These are phyloP conservation scores for Draba incana DNA, from an alignment of 345 rosid genomes.

Conservation along the genomic window DNA sequence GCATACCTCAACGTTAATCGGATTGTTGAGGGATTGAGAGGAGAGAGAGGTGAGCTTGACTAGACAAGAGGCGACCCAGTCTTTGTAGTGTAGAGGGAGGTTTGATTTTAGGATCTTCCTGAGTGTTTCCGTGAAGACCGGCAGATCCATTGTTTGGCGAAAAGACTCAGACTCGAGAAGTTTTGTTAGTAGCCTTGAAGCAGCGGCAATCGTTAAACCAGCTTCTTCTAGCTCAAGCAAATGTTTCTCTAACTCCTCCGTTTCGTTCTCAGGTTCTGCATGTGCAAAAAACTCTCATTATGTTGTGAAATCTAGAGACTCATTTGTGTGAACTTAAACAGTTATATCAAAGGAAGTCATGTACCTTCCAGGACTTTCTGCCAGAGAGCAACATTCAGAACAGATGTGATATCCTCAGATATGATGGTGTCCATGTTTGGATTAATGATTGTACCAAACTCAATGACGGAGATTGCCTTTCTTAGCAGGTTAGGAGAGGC, in stretches of 20 bases:
- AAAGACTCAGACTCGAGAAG: conserved; percentile 72
- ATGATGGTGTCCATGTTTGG: conserved; percentile 52
- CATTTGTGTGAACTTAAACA: background rate
- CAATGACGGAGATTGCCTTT: conserved; percentile 71
- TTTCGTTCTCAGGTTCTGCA: conserved; percentile 54
- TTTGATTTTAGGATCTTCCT: conserved; percentile 42
- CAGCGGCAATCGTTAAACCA: conserved; percentile 66
- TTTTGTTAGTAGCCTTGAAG: conserved; percentile 70
- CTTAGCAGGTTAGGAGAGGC: conserved; percentile 62
- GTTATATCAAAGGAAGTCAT: background rate
- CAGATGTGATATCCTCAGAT: conserved; percentile 56
- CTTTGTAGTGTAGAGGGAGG: conserved; percentile 53
- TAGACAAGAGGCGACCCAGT: conserved; percentile 81
- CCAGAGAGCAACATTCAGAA: conserved; percentile 60
- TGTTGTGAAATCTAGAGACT: background rate
- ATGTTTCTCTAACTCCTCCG: conserved; percentile 57
- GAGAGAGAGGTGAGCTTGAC: conserved; percentile 59
- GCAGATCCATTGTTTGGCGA: conserved; percentile 26
- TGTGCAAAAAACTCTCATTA: conserved; percentile 37
- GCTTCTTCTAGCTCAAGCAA: conserved; percentile 75
- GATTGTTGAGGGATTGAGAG: conserved; percentile 47
- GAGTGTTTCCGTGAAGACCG: conserved; percentile 30
- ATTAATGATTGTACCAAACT: conserved; percentile 52
- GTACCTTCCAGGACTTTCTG: conserved; percentile 66
- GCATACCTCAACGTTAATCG: conserved; percentile 67